Evolutionary conservation across 257 asterid species (phyloP), one percentile per base, ranked within the genome.

Genomic region (Eustoma russellianum): DNA sequence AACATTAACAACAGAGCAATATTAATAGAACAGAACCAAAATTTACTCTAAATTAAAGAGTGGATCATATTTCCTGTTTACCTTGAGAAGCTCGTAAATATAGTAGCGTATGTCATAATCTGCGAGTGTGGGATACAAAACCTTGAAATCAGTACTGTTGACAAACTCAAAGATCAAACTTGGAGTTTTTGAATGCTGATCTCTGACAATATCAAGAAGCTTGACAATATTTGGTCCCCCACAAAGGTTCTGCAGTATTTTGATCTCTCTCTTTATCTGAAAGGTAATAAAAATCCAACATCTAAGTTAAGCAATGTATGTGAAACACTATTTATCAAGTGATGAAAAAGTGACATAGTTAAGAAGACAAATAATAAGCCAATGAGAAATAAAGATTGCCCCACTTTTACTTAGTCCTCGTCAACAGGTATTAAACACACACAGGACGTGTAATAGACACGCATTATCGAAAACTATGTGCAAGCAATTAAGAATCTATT

Each of bases 71-170:
- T 3, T 38, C 2, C 7, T 0, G 43, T 38, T 38, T 38, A 65
- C 70, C 70, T 65, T 65, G 50, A 65, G 70, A 51, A 65, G 70
- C 55, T 65, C 70, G 44, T 65, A 65, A 18, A 65, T 65, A 50
- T 65, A 65, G 60, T 65, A 65, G 46, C 70, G 65, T 34, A 65
- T 65, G 48, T 65, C 70, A 65, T 65, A 65, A 57, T 65, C 70
- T 10, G 64, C 52, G 45, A 65, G 60, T 2, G 70, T 65, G 15
- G 70, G 70, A 60, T 65, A 65, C 48, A 65, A 47, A 59, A 57
- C 55, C 58, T 65, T 65, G 54, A 65, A 65, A 54, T 65, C 70
- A 33, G 65, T 65, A 53, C 65, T 65, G 60, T 65, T 65, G 38
- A 65, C 70, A 44, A 17, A 65, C 46, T 65, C 70, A 57, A 65